Conservation (phyloP, 768 basidiomycete genomes). For the Naganishia antarctica region DNA sequence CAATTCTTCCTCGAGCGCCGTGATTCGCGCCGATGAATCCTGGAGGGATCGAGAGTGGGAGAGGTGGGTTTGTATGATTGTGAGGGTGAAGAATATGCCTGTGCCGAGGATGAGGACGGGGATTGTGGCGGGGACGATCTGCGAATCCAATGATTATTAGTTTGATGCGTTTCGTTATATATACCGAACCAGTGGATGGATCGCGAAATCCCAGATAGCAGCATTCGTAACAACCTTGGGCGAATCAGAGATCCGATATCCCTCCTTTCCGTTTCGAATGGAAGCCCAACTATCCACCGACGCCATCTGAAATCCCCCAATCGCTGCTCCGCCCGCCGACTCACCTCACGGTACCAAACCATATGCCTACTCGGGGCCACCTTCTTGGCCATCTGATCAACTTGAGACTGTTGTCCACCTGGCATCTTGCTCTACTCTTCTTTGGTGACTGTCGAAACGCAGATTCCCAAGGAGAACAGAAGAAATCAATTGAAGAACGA, state of each 20-base stretch:
- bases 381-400: background rate
- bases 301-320: too few species aligned
- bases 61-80: slow-evolving; percentile 45
- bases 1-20: slow-evolving; percentile 41
- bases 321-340: too few species aligned
- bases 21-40: slow-evolving; percentile 38
- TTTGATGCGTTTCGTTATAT: background rate
- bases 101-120: slow-evolving; percentile 25
- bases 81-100: slow-evolving; percentile 33
- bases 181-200: too few species aligned
- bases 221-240: too few species aligned
- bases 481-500: too few species aligned
- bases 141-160: background rate
- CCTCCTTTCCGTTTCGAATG: too few species aligned
- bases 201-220: too few species aligned
- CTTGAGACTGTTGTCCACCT: background rate
- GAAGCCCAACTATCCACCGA: too few species aligned
- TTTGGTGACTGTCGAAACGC: background rate
- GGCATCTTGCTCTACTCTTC: background rate
- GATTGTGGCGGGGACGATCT: slow-evolving; percentile 37
- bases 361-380: slow-evolving; percentile 38
- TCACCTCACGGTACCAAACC: slow-evolving; percentile 46
- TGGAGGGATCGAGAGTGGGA: slow-evolving; percentile 39
- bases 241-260: too few species aligned
- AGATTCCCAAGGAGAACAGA: too few species aligned